A percentile compares a stretch with the other conserved stretches of the same genome.
These are phyloP conservation scores for Babesia sp. DNA, from an alignment of 169 alveolate genomes.

Conservation along the genomic window DNA sequence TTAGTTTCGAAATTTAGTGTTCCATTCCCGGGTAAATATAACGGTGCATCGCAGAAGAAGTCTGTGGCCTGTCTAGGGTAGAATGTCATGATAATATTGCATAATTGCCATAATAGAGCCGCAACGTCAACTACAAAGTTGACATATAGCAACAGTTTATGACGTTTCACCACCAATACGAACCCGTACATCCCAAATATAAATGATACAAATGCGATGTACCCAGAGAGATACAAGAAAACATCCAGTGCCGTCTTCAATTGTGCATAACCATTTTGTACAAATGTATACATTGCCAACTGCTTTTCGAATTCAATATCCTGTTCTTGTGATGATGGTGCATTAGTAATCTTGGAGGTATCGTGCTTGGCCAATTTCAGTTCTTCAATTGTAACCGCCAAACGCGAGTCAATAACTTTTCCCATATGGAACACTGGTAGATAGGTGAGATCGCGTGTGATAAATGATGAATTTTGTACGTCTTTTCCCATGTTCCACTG, in stretches of 20 bases:
- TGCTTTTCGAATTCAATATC: neutral
- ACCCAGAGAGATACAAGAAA: neutral
- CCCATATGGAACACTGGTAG: constrained; percentile 4
- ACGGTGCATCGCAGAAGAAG: constrained; percentile 27
- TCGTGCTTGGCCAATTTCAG: neutral
- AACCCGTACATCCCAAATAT: constrained; percentile 16
- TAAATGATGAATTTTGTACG: neutral
- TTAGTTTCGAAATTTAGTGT: constrained; percentile 25
- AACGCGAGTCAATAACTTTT: neutral
- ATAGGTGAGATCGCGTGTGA: neutral
- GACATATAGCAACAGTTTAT: constrained; percentile 25
- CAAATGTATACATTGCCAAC: constrained; percentile 16
- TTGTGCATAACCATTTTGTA: constrained; percentile 10
- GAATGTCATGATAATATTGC: constrained; percentile 13
- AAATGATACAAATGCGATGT: neutral
- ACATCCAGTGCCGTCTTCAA: neutral
- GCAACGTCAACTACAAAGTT: constrained; percentile 15
- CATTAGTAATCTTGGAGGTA: neutral
- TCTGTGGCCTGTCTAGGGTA: constrained; percentile 19
- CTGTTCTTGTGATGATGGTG: neutral
- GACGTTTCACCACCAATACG: constrained; percentile 21
- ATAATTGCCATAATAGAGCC: constrained; percentile 1
- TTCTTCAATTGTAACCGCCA: neutral
- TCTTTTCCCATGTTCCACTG: neutral
- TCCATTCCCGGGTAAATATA: constrained; percentile 15